phyloP scores from a whole-genome alignment of 345 rosid species.

The Capsella bursapastoris region DNA sequence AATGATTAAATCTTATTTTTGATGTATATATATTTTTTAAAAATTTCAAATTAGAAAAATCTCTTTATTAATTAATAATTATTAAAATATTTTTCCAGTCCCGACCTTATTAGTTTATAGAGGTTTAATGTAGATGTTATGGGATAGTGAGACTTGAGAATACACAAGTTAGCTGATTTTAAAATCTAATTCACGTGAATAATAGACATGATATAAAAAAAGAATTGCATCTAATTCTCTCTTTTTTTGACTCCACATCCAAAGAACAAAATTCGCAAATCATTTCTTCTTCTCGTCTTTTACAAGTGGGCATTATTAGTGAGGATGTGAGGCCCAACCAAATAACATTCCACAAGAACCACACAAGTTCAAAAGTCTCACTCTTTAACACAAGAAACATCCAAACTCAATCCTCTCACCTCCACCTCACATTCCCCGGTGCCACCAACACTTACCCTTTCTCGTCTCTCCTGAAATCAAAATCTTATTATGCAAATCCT shows the following conservation, averaged over 20 bases:
- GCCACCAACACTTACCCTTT: constrained; percentile 39
- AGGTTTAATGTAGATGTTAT: no score
- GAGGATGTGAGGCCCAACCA: constrained; percentile 31
- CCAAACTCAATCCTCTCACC: constrained; percentile 47
- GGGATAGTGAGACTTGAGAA: no score
- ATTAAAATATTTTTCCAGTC: no score
- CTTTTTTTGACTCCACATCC: constrained; percentile 27
- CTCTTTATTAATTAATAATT: no score
- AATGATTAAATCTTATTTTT: no score
- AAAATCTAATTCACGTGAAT: no score
- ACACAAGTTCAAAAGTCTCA: constrained; percentile 37
- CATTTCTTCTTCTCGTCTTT: neutral
- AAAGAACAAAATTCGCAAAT: constrained; percentile 29
- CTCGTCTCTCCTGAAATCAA: constrained; percentile 40
- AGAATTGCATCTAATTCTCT: neutral
- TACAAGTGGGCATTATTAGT: constrained; percentile 27
- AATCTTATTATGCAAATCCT: constrained; percentile 35
- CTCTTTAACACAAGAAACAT: constrained; percentile 29
- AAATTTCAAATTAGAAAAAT: no score
- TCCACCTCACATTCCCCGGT: constrained; percentile 43
- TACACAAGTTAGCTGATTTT: no score
- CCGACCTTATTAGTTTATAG: no score
- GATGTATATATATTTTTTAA: no score
- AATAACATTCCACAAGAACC: constrained; percentile 38
- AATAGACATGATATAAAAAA: neutral